Percentiles rank a stretch among this genome's conserved stretches.
These are phyloP conservation scores for Zygotorulaspora mrakii DNA, from an alignment of 1,139 yeast species.

Conservation along the genomic window DNA sequence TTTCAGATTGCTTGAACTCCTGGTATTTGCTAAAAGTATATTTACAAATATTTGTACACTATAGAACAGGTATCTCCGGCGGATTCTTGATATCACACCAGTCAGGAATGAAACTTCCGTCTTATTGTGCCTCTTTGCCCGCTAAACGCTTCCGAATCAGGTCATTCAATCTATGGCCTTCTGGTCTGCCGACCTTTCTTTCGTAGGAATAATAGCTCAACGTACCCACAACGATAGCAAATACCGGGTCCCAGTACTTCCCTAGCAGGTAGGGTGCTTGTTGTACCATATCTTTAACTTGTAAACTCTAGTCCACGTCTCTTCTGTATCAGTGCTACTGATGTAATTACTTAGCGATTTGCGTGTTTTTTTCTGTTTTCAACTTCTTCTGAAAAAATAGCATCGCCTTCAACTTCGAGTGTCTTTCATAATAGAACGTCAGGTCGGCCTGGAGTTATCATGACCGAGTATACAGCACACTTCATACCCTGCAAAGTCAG, in stretches of 20 bases:
- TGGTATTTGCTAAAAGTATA: no score
- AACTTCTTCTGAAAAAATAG: neutral
- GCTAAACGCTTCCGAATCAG: conserved; percentile 39
- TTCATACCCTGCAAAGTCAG: conserved; percentile 28
- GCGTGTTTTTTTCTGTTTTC: neutral
- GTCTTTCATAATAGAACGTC: no score
- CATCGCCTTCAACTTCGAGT: no score
- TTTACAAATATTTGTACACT: no score
- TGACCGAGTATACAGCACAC: conserved; percentile 16
- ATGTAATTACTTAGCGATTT: neutral
- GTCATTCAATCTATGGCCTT: conserved; percentile 56
- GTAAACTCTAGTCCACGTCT: neutral
- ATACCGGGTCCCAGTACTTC: conserved; percentile 49
- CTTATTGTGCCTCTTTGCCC: no score
- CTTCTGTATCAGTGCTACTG: conserved; percentile 1
- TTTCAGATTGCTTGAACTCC: no score
- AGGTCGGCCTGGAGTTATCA: neutral
- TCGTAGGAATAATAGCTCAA: conserved; percentile 61
- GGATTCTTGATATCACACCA: no score
- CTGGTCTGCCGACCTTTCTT: conserved; percentile 48
- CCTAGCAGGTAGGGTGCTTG: conserved; percentile 31
- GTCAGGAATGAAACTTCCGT: no score
- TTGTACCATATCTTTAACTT: conserved; percentile 13
- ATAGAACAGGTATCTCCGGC: no score
- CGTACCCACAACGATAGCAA: conserved; percentile 56